These are phyloP conservation scores for Phytophthora colocasiae DNA, from an alignment of 352 stramenopile genomes.

Conservation along the genomic window DNA sequence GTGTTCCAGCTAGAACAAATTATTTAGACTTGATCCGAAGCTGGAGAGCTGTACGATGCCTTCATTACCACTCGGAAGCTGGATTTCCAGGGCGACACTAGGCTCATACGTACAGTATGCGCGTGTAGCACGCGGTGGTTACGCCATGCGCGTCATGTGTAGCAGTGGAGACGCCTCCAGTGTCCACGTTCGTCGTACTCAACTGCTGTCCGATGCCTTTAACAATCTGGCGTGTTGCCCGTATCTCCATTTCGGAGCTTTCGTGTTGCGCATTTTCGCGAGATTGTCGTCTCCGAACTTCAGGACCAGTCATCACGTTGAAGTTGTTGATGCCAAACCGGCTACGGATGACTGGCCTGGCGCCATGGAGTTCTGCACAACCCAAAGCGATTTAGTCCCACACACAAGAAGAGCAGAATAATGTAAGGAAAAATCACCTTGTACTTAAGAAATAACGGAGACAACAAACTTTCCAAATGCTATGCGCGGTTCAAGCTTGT, in stretches of 20 bases:
- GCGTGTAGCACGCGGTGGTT: constrained; percentile 3
- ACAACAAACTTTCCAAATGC: constrained; percentile 43
- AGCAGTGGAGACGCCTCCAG: constrained; percentile 14
- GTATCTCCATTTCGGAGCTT: constrained; percentile 29
- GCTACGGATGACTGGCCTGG: constrained; percentile 20
- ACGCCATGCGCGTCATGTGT: constrained; percentile 25
- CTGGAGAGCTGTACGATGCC: not conserved
- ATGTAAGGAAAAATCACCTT: constrained; percentile 38
- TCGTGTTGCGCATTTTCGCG: constrained; percentile 8
- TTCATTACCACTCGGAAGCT: too few relatives aligned
- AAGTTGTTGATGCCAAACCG: constrained; percentile 26
- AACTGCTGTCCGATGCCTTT: constrained; percentile 6
- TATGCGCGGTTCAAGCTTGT: constrained; percentile 20
- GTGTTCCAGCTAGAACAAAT: not conserved
- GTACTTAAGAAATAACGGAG: constrained; percentile 50
- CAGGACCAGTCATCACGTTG: constrained; percentile 28
- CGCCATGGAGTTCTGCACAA: not conserved
- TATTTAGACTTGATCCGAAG: not conserved
- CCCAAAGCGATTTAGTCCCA: not conserved
- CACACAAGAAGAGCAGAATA: not conserved
- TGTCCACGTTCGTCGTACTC: constrained; percentile 11
- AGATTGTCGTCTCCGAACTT: constrained; percentile 5
- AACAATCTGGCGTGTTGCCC: constrained; percentile 14
- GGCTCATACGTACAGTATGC: too few relatives aligned
- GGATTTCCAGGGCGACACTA: constrained; percentile 3